Evolutionary conservation across 192 early-diverging fungal genomes (phyloP), one percentile per base, ranked within the genome.

Genomic region (Gonapodya sp.): DNA sequence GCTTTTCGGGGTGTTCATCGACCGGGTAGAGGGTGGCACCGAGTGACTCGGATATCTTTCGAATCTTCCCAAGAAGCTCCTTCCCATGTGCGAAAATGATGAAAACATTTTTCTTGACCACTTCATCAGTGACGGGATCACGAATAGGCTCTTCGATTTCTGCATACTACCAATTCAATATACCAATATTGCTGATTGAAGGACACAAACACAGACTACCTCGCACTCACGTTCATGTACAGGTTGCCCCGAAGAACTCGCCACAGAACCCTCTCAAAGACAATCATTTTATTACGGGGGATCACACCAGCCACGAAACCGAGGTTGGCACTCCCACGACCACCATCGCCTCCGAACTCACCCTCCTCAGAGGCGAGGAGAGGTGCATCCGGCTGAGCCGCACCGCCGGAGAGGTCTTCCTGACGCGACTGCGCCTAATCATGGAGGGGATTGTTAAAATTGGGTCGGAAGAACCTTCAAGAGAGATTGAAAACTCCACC

Each of bases 301-400:
- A 99, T 96, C 24, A 99, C 98, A 35, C 98, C 98, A 36, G 98
- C 94, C 73, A 99, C 94, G 85, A 95, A 96, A 36, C 96, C 95
- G 36, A 92, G 80, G 81, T 86, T 87, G 78, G 46, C 46, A 64
- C 46, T 64, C 46, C 46, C 46, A 24, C 46, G 46, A 64, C 24
- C 46, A 64, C 46, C 46, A 64, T 64, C 46, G 24, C 46, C 46
- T 64, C 46, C 46, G 8, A 64, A 8, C 24, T 64, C 46, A 64
- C 46, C 46, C 24, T 64, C 46, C 24, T 64, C 46, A 8, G 46
- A 64, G 8, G 46, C 46, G 46, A 64, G 46, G 8, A 64, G 24
- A 16, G 46, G 46, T 16, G 46, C 46, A 24, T 64, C 46, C 8
- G 46, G 46, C 24, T 64, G 46, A 16, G 46, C 46, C 8, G 46